Base-by-base conservation (phyloP, 352 stramenopile genomes). In the Plasmopara viticola region DNA sequence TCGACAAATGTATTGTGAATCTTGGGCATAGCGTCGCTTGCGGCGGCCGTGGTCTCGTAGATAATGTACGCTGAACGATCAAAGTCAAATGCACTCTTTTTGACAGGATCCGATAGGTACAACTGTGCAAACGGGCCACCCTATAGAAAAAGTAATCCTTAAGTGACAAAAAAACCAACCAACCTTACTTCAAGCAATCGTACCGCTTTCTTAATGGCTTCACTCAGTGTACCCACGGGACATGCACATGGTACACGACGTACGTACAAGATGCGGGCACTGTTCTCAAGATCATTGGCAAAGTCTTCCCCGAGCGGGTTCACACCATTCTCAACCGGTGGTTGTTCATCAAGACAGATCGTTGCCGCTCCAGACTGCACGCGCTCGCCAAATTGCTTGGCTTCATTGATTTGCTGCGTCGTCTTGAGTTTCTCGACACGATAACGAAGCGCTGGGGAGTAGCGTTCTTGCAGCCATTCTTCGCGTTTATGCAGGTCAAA, bases 1-100 rank as follows among this genome's bases (percentile, higher is more conserved):
- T 93, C 70, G 20, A 93, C 77, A 43, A 93, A 90, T 44, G 81
- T 85, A 57, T 90, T 91, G 61, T 93, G 80, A 46, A 93, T 85
- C 72, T 90, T 90, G 6, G 80, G 68, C 30, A 93, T 73, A 35
- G 83, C 83, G 15, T 90, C 83, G 8, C 66, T 70, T 1, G 83
- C 80, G 10, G 76, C 70, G n/a, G 73, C 74, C 7, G 80, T 51
- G 31, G 60, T 86, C 31, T 90, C 78, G 66, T 90, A 93, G 43
- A 93, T 74, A 49, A 93, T 87, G 70, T 91, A 93, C 34, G 76
- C 83, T 0, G 80, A 89, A 38, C 83, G 78, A 44, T 93, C 83
- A 55, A 91, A 93, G 51, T 93, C 83, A 50, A 87, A 86, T 20
- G 80, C 72, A 48, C 73, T 88, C 78, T 93, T 93, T 67, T 93